Base-by-base conservation (phyloP, 1,139 yeast genomes). In the Nakaseomyces nivariensis region DNA sequence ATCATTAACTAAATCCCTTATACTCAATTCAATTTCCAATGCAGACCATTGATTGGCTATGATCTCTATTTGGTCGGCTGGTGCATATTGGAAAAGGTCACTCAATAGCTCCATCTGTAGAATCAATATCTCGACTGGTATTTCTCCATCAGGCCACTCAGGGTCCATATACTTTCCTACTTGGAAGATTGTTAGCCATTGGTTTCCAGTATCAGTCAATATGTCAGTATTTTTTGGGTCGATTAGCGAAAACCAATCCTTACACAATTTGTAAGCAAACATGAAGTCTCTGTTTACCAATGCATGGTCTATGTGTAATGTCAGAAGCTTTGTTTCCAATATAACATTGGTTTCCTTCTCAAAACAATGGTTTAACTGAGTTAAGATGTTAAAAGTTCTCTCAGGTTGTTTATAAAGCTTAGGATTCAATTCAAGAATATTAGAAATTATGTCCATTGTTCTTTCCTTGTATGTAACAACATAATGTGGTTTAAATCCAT, bases 151-250 rank as follows among this genome's bases (percentile, higher is more conserved):
- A 32, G 64, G 56, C 81, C 81, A 77, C 36, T 54, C 57, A 1
- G 80, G 78, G 36, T 77, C 52, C 71, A 60, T 52, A 48, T 57
- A 68, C 51, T 68, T 68, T 8, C 67, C 82, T 5, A 81, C 78
- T 59, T 82, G 87, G 57, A 79, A 81, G 51, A 81, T 75, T 0
- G 82, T 75, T 44, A 76, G 68, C 87, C 89, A 82, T 42, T 55
- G 56, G 17, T 51, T 47, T 27, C 44, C 36, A 13, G 13, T 41
- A 32, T 24, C 48, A 26, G 17, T 24, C 24, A 37, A 22, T 5
- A 25, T 8, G 27, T 11, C 25, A n/a, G 27, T 22, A 32, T 47
- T 32, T 11, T 29, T 27, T 17, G 33, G 29, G 6, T 32, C 22
- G 6, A 34, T 25, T 10, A 36, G 5, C 6, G 26, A 10, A 34